Base-by-base conservation (phyloP, 306 rosid species). In the Pyrus communis region DNA sequence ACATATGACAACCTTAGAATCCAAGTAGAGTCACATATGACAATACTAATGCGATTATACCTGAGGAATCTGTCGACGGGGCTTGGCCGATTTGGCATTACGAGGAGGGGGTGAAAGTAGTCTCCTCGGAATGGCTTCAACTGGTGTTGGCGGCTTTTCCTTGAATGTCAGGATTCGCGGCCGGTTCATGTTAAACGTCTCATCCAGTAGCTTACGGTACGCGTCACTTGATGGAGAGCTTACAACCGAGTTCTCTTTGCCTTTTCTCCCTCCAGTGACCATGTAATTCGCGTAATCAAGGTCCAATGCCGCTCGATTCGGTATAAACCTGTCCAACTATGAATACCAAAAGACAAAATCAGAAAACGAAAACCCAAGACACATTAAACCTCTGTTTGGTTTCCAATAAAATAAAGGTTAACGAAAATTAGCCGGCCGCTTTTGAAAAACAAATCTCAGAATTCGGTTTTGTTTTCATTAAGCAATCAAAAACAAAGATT, bases 291-390 rank as follows among this genome's bases (percentile, higher is more conserved):
- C 87, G 45, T 70, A 84, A 38, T 70, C 81, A 62, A 89, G 81
- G 52, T 89, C 91, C 87, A 87, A 76, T 2, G 91, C 86, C 1
- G 88, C 83, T 23, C 91, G 75, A 45, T 85, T n/a, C n/a, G 70
- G 78, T 7, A 75, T 63, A 63, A 75, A 75, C 46, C 51, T 46
- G n/a, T 73, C 77, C 58, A 75, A 46, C 78, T 63, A 59, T 45
- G 27, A 28, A 22, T 14, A 46, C 18, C 61, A 45, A 46, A 54
- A 27, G 17, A 27, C 10, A 3, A 60, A 52, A 59, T 7, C 35
- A 18, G 59, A 14, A 28, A 61, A 27, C 42, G 42, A 38, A 38
- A 38, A 38, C 42, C 42, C 67, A 5, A 61, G 67, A 61, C 17
- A 12, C 2, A 22, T 1, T 43, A 65, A 80, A 22, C n/a, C 67